Base-by-base conservation (phyloP, 306 rosid species). In the Echinosophora koreensis region DNA sequence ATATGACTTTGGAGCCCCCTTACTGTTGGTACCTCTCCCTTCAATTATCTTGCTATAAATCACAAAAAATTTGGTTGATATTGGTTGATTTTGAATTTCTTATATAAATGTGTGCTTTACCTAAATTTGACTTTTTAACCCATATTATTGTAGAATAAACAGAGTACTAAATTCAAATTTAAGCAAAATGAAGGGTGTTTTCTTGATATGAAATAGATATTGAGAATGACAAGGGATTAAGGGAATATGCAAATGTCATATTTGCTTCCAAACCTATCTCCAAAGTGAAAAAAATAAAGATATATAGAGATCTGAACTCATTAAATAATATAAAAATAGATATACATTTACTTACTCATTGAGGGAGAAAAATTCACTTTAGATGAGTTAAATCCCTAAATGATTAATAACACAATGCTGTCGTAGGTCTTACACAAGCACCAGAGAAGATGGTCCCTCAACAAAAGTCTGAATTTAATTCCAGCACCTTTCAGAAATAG, bases 401-500 rank as follows among this genome's bases (percentile, higher is more conserved):
- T 55, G 30, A 8, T 44, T 59, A 67, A 50, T 66, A 9, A 72
- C 73, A 39, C 47, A 75, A 69, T 79, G 81, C 66, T 74, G 7
- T 68, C 35, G 35, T 32, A 49, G 68, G 70, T 61, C 34, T 50
- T 78, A 60, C 79, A 73, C 50, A 68, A 83, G 66, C 59, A 34
- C 1, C 41, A 27, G 9, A 50, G 28, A 77, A 71, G 77, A 78
- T 44, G 39, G 84, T 35, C 82, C 83, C 75, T 64, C 52, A 84
- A 57, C 5, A 71, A 61, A 73, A 38, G 34, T 77, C 51, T 44
- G 51, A 77, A 78, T 74, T 59, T 42, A 82, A 81, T 67, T 65
- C 42, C 9, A 47, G 55, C 61, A 65, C 49, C 55, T 79, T 75
- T 79, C 74, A 34, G 5, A 54, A 72, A 39, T 46, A 17, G 59